Evolutionary conservation across 202 grass and related monocot genomes (phyloP).

Genomic region (Dendrocalamus latiflorus): DNA sequence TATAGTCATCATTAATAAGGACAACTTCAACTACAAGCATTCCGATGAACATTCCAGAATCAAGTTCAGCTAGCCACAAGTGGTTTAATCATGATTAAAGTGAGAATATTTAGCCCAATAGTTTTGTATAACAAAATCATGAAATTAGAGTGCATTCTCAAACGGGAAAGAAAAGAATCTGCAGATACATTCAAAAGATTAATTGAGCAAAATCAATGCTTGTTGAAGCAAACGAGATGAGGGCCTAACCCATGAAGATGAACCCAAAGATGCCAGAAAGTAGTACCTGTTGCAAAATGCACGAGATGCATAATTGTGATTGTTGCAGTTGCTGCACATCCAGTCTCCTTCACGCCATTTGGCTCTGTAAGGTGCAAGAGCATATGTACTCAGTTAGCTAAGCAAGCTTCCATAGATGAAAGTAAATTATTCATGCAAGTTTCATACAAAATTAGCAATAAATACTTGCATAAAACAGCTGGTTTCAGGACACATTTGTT

Average conservation of each 20-base stretch:
- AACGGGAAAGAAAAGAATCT: background rate
- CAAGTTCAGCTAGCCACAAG: background rate
- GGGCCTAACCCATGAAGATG: background rate
- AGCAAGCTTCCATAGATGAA: too few species aligned
- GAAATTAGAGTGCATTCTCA: background rate
- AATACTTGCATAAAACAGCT: too few species aligned
- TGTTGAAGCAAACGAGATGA: background rate
- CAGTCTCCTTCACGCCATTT: too few species aligned
- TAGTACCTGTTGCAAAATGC: slow-evolving; percentile 92
- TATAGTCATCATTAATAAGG: background rate
- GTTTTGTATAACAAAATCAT: background rate
- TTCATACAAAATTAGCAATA: too few species aligned
- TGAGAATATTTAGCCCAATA: background rate
- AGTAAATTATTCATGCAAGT: too few species aligned
- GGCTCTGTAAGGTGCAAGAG: too few species aligned
- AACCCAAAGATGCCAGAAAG: background rate
- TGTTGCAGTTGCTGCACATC: too few species aligned
- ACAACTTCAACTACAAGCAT: background rate
- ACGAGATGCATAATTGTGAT: slow-evolving; percentile 99
- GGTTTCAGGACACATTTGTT: too few species aligned
- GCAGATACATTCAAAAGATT: background rate
- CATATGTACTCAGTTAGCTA: too few species aligned
- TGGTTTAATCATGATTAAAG: background rate
- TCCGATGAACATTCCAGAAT: background rate
- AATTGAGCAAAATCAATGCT: background rate